phyloP scores from a whole-genome alignment of 345 rosid genomes.

The Pistacia atlantica region DNA sequence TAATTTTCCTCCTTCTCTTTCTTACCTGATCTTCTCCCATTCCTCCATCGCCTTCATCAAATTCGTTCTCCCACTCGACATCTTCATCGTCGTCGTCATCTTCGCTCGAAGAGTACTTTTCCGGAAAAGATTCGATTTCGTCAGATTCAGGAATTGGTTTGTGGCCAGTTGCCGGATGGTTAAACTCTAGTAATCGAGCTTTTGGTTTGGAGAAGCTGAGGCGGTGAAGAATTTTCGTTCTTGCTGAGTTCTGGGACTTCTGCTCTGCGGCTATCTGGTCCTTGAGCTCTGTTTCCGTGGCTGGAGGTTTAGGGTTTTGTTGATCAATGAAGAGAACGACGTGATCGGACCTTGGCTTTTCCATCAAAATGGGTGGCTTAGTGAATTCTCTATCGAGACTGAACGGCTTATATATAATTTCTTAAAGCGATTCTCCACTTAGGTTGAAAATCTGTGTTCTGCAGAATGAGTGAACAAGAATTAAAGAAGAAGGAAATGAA shows the following conservation, averaged over 20 bases:
- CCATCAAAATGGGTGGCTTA: neutral
- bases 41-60: conserved; percentile 9
- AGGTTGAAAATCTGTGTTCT: too few relatives aligned
- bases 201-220: neutral
- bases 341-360: neutral
- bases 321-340: neutral
- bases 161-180: neutral
- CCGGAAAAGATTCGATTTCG: neutral
- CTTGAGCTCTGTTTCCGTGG: neutral
- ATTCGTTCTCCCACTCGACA: neutral
- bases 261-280: neutral
- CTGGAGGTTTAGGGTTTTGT: neutral
- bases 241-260: neutral
- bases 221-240: neutral
- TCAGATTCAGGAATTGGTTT: neutral
- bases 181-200: neutral
- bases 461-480: too few relatives aligned
- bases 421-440: too few relatives aligned
- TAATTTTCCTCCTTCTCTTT: conserved; percentile 25
- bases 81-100: conserved; percentile 22
- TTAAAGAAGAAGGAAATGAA: too few relatives aligned
- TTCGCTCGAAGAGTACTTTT: neutral
- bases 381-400: too few relatives aligned
- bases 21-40: neutral
- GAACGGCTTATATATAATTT: too few relatives aligned